These are phyloP conservation scores for Coemansia interrupta DNA, from an alignment of 192 early-diverging fungal species.

Conservation along the genomic window DNA sequence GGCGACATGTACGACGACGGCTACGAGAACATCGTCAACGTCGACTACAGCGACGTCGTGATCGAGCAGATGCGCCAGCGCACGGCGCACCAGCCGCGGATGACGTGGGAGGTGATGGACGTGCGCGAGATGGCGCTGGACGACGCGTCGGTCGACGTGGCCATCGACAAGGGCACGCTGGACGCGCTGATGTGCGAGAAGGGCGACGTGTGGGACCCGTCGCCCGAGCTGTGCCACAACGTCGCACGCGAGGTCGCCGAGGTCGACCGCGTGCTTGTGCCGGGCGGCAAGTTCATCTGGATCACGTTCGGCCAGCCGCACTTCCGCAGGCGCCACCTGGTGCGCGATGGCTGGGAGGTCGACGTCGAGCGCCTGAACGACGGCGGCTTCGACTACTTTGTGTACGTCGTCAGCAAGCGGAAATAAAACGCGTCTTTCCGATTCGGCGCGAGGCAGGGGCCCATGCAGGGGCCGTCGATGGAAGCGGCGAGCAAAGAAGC, in stretches of 20 bases:
- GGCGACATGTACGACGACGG: conserved; percentile 78
- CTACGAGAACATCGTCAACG: conserved; percentile 69
- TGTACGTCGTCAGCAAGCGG: conserved; percentile 63
- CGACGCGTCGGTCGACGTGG: conserved; percentile 63
- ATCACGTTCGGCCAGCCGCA: conserved; percentile 92
- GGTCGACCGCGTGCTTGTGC: conserved; percentile 70
- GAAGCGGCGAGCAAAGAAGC: no score
- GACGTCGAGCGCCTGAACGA: conserved; percentile 66
- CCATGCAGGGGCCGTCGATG: no score
- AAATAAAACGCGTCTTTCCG: not conserved
- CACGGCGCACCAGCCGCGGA: conserved; percentile 24
- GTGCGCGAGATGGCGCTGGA: conserved; percentile 67
- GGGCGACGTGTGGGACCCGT: conserved; percentile 86
- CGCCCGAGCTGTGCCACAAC: conserved; percentile 61
- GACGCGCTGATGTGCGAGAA: conserved; percentile 84
- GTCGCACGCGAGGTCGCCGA: conserved; percentile 72
- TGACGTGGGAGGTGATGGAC: conserved; percentile 69
- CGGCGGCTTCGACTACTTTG: conserved; percentile 74
- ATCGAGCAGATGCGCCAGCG: conserved; percentile 70
- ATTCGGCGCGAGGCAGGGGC: not conserved
- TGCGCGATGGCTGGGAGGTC: conserved; percentile 64
- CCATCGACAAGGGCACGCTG: conserved; percentile 88
- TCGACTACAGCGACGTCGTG: conserved; percentile 77
- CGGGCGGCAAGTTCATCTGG: conserved; percentile 77
- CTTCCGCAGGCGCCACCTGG: conserved; percentile 72